Percentiles rank a stretch among this genome's conserved stretches.
Conservation (phyloP, 23 red algal genomes). For the Gracilaria domingensis region DNA sequence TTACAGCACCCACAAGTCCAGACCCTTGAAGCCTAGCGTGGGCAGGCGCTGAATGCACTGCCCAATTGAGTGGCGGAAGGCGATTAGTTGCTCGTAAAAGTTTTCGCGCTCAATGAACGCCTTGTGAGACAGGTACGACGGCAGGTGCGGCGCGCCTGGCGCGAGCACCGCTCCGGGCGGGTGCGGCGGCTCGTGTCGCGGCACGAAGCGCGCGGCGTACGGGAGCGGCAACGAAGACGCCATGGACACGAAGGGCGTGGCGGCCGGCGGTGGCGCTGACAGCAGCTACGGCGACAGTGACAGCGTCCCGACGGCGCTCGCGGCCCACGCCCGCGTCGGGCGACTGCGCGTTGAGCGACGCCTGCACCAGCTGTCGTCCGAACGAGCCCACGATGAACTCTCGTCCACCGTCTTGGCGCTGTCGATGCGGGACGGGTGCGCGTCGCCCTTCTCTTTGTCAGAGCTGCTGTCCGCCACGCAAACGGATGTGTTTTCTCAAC, state of each 20-base stretch:
- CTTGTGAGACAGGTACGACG: background rate
- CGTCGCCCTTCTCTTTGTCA: slow-evolving; percentile 4
- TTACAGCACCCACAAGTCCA: slow-evolving; percentile 85
- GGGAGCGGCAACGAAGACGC: background rate
- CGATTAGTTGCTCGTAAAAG: slow-evolving; percentile 62
- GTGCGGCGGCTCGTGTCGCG: background rate
- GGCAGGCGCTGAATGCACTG: slow-evolving; percentile 76
- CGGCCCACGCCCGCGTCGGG: background rate
- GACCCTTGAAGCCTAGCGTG: slow-evolving; percentile 90
- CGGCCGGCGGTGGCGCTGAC: background rate
- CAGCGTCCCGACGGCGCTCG: background rate
- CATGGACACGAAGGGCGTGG: background rate
- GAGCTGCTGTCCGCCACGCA: slow-evolving; percentile 9
- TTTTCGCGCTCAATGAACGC: slow-evolving; percentile 8
- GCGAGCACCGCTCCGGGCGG: background rate
- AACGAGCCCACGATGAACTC: slow-evolving; percentile 38
- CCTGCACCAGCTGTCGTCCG: slow-evolving; percentile 22
- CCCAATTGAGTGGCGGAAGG: slow-evolving; percentile 50
- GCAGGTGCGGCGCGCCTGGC: background rate
- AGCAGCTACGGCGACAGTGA: background rate
- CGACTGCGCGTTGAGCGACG: background rate
- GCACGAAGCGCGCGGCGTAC: background rate
- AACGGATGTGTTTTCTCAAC: slow-evolving; percentile 39
- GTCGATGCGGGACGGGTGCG: slow-evolving; percentile 51
- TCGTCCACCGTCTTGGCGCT: slow-evolving; percentile 54